Evolutionary conservation across 2,329 filamentous ascomycete genomes (phyloP).

Genomic region (Cryphonectria naterciae): DNA sequence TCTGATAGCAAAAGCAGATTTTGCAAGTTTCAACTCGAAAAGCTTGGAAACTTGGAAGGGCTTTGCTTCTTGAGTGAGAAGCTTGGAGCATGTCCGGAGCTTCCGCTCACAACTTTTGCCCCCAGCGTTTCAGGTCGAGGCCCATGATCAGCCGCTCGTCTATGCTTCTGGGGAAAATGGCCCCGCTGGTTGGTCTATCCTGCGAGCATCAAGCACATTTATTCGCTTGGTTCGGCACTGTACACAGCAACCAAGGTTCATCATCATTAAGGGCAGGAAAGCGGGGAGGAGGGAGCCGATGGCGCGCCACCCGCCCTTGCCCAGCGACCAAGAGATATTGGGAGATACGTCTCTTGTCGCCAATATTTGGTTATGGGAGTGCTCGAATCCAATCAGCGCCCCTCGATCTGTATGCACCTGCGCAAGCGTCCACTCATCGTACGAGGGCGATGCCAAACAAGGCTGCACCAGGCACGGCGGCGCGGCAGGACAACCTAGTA

Average conservation of each 20-base stretch:
- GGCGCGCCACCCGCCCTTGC: constrained; percentile 2
- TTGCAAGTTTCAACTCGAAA: not conserved
- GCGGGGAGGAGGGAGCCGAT: not conserved
- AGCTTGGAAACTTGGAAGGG: not conserved
- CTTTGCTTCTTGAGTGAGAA: not conserved
- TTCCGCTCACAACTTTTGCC: not conserved
- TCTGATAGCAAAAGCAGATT: not conserved
- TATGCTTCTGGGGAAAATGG: not conserved
- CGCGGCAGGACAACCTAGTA: not conserved
- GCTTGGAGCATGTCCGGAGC: not conserved
- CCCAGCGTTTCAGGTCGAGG: constrained; percentile 3
- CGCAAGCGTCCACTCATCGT: not conserved
- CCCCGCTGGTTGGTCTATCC: not conserved
- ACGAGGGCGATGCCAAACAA: not conserved
- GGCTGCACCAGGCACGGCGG: not conserved
- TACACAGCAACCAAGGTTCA: not conserved
- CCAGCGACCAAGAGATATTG: not conserved
- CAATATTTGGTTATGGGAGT: not conserved
- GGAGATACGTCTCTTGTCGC: not conserved
- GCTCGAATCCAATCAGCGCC: not conserved
- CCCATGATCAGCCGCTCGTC: not conserved
- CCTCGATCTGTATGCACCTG: not conserved
- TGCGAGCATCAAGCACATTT: not conserved
- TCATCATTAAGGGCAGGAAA: not conserved
- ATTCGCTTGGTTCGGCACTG: not conserved